phyloP scores from a whole-genome alignment of 2,329 filamentous ascomycete genomes.

The Alternaria novae-zelandiae region DNA sequence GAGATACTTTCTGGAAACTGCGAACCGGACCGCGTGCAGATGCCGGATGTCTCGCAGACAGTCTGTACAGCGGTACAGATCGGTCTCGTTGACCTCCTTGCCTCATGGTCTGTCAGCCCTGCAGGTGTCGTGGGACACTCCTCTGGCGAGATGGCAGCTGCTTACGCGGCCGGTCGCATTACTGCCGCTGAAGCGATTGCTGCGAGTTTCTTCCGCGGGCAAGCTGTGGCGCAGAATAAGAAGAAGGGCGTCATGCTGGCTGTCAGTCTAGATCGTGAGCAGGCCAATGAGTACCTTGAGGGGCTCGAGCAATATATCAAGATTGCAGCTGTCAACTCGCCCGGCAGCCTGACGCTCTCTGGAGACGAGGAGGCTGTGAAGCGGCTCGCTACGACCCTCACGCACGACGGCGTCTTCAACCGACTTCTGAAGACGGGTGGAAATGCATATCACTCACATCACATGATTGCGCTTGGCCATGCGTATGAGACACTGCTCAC shows the following conservation, averaged over 20 bases:
- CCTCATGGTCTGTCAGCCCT: conserved; percentile 15
- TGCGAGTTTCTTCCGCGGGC: conserved; percentile 26
- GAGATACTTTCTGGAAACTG: neutral
- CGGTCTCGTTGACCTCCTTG: conserved; percentile 26
- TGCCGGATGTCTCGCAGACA: conserved; percentile 23
- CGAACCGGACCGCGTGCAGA: neutral
- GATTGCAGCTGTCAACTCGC: conserved; percentile 32
- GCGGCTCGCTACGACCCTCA: conserved; percentile 50
- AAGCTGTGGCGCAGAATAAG: conserved; percentile 7
- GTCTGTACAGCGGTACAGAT: conserved; percentile 33
- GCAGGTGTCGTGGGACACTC: conserved; percentile 25
- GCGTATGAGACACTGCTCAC: conserved; percentile 11
- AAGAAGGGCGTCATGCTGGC: conserved; percentile 32
- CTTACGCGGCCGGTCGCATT: conserved; percentile 25
- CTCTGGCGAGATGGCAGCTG: conserved; percentile 36
- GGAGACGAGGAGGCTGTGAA: conserved; percentile 16
- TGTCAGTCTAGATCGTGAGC: conserved; percentile 16
- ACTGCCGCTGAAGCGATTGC: conserved; percentile 25
- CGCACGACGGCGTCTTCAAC: conserved; percentile 9
- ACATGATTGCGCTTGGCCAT: conserved; percentile 26
- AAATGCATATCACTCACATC: conserved; percentile 36
- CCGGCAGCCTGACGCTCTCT: conserved; percentile 28
- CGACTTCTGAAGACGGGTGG: conserved; percentile 22
- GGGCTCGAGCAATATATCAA: conserved; percentile 6
- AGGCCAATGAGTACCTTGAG: neutral